Base-by-base conservation (phyloP, 2,329 filamentous ascomycete genomes). In the Epichloe uncinata region DNA sequence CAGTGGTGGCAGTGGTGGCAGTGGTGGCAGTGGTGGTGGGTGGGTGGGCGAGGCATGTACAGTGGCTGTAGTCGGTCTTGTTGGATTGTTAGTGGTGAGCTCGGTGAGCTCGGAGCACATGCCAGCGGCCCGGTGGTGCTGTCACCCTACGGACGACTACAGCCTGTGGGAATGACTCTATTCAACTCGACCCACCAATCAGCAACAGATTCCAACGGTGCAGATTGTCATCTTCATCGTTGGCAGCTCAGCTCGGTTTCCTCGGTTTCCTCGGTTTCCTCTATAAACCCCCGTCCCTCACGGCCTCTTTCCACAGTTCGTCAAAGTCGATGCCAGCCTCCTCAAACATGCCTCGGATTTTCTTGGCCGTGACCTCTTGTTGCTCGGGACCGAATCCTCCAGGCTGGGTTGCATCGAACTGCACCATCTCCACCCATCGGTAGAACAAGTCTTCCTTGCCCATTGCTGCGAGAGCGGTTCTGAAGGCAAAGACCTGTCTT, bases 401-500 rank as follows among this genome's bases (percentile, higher is more conserved):
- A 0, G 88, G 85, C 56, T 78, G 77, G 36, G 81, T 84, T 41
- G 86, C 84, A 68, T 95, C 89, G 60, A 81, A 94, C 68, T 96
- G 89, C 46, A 96, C 82, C 61, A 94, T 77, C 70, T 96, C 90
- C 45, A 95, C 86, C 88, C 89, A 95, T 50, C 84, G 80, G 69
- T 86, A 95, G 69, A 96, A 96, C 48, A 96, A 66, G 55, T 85
- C 81, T 65, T 95, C 90, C 67, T 95, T 95, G 42, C 85, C 88
- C 66, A 93, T 73, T 3, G 75, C 75, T 1, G 78, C 75, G 57
- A 96, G 73, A 18, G 81, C 81, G 42, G 93, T 84, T 58, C 87
- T 82, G 64, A 96, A 94, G 3, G 77, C 75, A 54, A 93, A 78
- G 8, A 96, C 82, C 66, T 93, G 87, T 54, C 81, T 78, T 56